phyloP scores from a whole-genome alignment of 2,329 filamentous ascomycete species.

The Pestalotiopsis sp. region DNA sequence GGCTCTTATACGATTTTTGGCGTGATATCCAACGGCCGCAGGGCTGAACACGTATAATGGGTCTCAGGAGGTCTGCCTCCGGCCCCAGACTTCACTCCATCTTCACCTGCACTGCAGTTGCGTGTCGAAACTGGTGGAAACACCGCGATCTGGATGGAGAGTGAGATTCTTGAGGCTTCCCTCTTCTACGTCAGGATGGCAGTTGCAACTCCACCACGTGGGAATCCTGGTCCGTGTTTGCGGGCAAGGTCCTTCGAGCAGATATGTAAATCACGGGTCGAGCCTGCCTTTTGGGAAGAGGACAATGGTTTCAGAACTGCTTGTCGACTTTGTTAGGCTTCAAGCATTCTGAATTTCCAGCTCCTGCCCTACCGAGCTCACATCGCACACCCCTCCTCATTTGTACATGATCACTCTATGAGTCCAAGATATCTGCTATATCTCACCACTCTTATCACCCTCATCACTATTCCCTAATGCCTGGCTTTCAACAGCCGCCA shows the following conservation, averaged over 20 bases:
- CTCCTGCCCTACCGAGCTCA: background rate
- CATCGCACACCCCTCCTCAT: background rate
- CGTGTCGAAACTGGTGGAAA: background rate
- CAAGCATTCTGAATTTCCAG: background rate
- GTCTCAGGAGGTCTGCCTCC: background rate
- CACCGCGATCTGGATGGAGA: background rate
- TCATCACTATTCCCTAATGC: background rate
- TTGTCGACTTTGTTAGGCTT: background rate
- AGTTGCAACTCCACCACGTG: background rate
- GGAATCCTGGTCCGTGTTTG: background rate
- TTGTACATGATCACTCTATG: background rate
- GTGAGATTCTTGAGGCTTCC: background rate
- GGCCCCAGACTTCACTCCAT: background rate
- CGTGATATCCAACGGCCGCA: background rate
- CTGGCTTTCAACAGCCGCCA: background rate
- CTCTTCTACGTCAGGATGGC: slow-evolving; percentile 1
- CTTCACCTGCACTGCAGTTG: background rate
- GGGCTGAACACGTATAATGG: background rate
- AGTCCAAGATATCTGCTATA: background rate
- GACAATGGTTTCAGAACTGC: background rate
- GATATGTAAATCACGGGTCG: background rate
- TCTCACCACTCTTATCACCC: background rate
- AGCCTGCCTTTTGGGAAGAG: background rate
- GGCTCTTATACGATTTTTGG: background rate
- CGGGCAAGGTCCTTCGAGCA: background rate